A percentile compares a stretch with the other conserved stretches of the same genome.
phyloP scores from a whole-genome alignment of 106 monocot genomes.

The Dioscorea zingiberensis region DNA sequence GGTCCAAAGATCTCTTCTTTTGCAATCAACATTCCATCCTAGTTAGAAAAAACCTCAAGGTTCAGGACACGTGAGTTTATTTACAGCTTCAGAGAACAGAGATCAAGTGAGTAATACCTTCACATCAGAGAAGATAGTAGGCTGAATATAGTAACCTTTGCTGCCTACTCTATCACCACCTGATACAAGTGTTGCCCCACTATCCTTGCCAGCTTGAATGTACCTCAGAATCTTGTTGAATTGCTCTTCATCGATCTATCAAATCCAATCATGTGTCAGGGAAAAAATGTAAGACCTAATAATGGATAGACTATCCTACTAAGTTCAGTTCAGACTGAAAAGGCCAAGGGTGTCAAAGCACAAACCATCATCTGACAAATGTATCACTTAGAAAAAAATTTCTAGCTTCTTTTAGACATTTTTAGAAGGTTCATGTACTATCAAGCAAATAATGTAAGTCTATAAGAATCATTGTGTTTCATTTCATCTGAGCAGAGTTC shows the following conservation, averaged over 20 bases:
- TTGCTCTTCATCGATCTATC: conserved; percentile 78
- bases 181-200: conserved; percentile 67
- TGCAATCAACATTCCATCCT: conserved; percentile 86
- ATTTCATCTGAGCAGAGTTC: too few relatives aligned
- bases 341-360: too few relatives aligned
- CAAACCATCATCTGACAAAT: too few relatives aligned
- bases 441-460: too few relatives aligned
- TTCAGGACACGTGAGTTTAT: too few relatives aligned
- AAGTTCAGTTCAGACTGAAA: too few relatives aligned
- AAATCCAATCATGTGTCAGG: not conserved
- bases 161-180: conserved; percentile 69
- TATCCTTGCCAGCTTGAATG: conserved; percentile 58
- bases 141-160: conserved; percentile 84
- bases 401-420: too few relatives aligned
- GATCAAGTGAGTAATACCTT: conserved; percentile 37
- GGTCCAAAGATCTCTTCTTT: conserved; percentile 94
- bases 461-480: too few relatives aligned
- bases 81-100: not conserved
- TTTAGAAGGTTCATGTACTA: too few relatives aligned
- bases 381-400: too few relatives aligned
- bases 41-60: not conserved
- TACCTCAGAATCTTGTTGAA: conserved; percentile 68
- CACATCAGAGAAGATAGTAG: conserved; percentile 78
- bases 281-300: not conserved
- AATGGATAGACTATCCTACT: too few relatives aligned